phyloP scores from a whole-genome alignment of 176 grass and related monocot species.

The bread wheat (Triticum aestivum) region DNA sequence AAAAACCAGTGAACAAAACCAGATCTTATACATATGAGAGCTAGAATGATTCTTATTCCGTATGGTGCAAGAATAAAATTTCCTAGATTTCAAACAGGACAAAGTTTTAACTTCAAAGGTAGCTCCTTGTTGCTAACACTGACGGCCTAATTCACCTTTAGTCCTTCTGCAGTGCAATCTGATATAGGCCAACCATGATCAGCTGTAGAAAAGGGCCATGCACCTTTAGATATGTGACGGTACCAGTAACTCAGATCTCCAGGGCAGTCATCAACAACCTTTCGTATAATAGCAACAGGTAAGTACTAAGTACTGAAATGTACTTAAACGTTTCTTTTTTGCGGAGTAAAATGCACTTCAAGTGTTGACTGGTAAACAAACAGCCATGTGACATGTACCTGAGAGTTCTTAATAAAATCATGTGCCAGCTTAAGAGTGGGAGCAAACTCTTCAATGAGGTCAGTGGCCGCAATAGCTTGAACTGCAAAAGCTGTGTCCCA shows the following conservation, averaged over 20 bases:
- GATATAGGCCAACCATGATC: slow-evolving; percentile 98
- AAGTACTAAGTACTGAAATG: slow-evolving; percentile 1
- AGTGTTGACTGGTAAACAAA: slow-evolving; percentile 9
- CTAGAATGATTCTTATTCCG: not conserved
- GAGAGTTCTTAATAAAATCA: slow-evolving; percentile 66
- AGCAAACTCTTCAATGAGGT: slow-evolving; percentile 61
- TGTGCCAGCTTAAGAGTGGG: slow-evolving; percentile 67
- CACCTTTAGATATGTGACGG: slow-evolving; percentile 97
- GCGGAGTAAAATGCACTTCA: not conserved
- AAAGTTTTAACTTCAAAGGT: not conserved
- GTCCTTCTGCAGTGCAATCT: slow-evolving; percentile 93
- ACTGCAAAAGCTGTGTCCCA: slow-evolving; percentile 89
- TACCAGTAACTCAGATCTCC: slow-evolving; percentile 79
- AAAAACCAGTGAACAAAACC: slow-evolving; percentile 11
- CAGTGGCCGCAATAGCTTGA: slow-evolving; percentile 77
- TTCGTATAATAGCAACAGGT: slow-evolving; percentile 29
- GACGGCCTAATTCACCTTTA: slow-evolving; percentile 51
- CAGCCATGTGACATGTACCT: slow-evolving; percentile 37
- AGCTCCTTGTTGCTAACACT: not conserved
- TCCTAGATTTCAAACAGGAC: not conserved
- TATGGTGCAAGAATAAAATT: not conserved
- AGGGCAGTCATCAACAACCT: slow-evolving; percentile 84
- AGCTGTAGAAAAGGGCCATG: slow-evolving; percentile 91
- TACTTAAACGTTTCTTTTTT: not conserved
- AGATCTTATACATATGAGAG: not conserved